Evolutionary conservation across 202 grass and related monocot species (phyloP).

Genomic region (Zizania palustris): DNA sequence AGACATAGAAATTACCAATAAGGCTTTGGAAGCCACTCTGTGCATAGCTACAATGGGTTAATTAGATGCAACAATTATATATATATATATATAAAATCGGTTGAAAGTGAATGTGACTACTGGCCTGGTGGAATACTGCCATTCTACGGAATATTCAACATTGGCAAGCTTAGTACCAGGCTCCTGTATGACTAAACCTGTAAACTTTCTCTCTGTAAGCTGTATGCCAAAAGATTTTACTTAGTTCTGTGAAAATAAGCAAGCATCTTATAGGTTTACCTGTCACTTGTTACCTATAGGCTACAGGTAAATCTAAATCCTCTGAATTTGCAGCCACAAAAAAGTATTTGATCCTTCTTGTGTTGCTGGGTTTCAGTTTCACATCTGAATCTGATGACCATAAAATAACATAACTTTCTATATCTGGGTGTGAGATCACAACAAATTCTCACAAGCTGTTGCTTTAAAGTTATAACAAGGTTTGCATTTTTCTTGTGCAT

Average conservation of each 20-base stretch:
- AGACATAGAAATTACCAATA: background rate
- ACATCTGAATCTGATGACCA: background rate
- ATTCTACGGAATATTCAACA: too few species aligned
- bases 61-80: background rate
- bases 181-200: too few species aligned
- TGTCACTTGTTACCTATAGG: background rate
- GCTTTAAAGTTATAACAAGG: background rate
- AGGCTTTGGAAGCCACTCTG: background rate
- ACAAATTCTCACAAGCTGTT: background rate
- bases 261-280: background rate
- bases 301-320: background rate
- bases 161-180: too few species aligned
- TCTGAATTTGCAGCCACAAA: slow-evolving; percentile 12
- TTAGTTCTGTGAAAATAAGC: background rate
- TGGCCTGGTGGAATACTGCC: too few species aligned
- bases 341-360: background rate
- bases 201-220: background rate
- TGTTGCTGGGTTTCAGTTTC: background rate
- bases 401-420: background rate
- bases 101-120: too few species aligned
- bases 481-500: slow-evolving; percentile 3
- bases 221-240: background rate
- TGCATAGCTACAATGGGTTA: background rate
- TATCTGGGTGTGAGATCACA: background rate
- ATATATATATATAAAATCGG: too few species aligned